A percentile compares a stretch with the other conserved stretches of the same genome.
These are phyloP conservation scores for Astrephomene gubernaculifera DNA, from an alignment of 139 green algal species.

Conservation along the genomic window DNA sequence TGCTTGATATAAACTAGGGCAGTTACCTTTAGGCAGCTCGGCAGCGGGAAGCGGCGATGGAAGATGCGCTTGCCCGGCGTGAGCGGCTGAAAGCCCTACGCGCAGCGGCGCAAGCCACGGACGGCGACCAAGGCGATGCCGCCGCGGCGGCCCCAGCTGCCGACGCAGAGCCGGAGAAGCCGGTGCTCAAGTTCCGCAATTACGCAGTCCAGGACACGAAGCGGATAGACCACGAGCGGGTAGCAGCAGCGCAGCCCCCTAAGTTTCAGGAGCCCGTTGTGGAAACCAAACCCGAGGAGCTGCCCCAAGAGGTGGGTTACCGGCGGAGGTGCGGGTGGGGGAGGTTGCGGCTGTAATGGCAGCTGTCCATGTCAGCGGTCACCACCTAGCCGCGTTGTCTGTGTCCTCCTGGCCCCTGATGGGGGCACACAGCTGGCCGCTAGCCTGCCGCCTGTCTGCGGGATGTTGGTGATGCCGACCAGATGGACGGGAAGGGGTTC, in stretches of 20 bases:
- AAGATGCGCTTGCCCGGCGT: conserved; percentile 53
- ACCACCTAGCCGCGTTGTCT: too few species aligned
- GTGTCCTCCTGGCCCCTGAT: too few species aligned
- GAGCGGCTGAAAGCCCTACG: conserved; percentile 66
- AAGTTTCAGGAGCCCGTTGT: conserved; percentile 72
- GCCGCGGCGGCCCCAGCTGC: not conserved
- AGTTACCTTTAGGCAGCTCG: too few species aligned
- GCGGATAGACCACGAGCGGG: conserved; percentile 78
- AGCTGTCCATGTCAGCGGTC: too few species aligned
- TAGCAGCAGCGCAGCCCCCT: conserved; percentile 70
- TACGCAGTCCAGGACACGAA: conserved; percentile 79
- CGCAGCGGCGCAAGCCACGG: conserved; percentile 48
- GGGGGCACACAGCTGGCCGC: too few species aligned
- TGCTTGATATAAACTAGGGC: too few species aligned
- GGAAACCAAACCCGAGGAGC: conserved; percentile 64
- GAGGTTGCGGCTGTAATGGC: not conserved
- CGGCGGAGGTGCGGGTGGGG: not conserved
- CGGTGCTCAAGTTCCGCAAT: conserved; percentile 86
- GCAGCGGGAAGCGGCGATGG: conserved; percentile 47
- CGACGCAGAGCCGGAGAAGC: conserved; percentile 48
- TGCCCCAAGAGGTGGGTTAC: conserved; percentile 62
- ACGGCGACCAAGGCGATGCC: conserved; percentile 19
- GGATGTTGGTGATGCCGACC: too few species aligned
- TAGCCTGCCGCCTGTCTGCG: too few species aligned
- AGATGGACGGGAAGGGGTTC: too few species aligned